phyloP scores from a whole-genome alignment of 495 filamentous ascomycete genomes.

The Neurospora tetraspora region DNA sequence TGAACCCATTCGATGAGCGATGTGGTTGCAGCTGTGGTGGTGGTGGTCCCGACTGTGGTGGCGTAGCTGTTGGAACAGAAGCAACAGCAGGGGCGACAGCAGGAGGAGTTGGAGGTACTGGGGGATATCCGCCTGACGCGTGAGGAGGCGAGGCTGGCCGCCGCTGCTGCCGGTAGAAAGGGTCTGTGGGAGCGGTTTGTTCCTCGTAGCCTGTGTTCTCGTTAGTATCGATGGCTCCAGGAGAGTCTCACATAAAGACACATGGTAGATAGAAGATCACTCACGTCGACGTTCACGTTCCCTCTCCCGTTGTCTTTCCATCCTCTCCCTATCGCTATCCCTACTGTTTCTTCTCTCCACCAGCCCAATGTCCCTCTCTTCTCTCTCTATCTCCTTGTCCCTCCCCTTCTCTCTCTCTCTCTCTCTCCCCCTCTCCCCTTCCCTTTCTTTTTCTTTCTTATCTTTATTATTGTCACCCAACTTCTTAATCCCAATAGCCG shows the following conservation, averaged over 20 bases:
- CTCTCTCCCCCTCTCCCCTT: constrained; percentile 4
- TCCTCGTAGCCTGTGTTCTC: constrained; percentile 30
- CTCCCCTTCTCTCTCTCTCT: constrained; percentile 8
- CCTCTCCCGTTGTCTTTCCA: constrained; percentile 21
- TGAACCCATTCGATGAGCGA: constrained; percentile 21
- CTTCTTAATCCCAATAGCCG: constrained; percentile 70
- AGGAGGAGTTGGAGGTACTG: constrained; percentile 25
- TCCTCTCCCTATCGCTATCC: constrained; percentile 5
- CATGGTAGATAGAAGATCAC: background rate
- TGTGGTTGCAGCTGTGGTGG: background rate
- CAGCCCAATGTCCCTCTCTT: constrained; percentile 3
- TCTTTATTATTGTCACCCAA: constrained; percentile 40
- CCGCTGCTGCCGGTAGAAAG: constrained; percentile 26
- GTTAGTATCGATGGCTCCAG: constrained; percentile 4
- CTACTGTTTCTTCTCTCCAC: background rate
- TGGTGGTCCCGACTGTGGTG: background rate
- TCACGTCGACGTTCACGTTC: constrained; percentile 32
- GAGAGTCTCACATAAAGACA: background rate
- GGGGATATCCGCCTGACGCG: constrained; percentile 41
- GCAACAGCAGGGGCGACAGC: constrained; percentile 3
- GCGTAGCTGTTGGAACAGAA: background rate
- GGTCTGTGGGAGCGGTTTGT: constrained; percentile 22
- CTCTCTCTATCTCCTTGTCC: constrained; percentile 11
- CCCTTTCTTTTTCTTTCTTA: constrained; percentile 10
- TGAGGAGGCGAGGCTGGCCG: constrained; percentile 38